Evolutionary conservation across 1,284 basidiomycete genomes (phyloP), one percentile per base, ranked within the genome.

Genomic region (Phlebopus sp.): DNA sequence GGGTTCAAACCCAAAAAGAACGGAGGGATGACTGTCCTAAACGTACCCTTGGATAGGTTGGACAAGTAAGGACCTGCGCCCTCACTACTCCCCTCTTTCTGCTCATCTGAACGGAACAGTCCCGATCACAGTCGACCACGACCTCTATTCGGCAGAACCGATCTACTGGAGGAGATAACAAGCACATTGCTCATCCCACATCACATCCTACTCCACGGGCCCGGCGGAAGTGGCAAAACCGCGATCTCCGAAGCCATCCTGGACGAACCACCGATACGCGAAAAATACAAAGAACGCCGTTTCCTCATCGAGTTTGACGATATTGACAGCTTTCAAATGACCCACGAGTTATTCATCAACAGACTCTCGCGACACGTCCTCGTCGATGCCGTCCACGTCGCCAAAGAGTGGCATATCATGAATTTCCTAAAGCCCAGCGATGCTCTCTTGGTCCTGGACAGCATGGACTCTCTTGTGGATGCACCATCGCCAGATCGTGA

Each of bases 401-500:
- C 32, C 27, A 15, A n/a, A 10, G 0, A 34, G 15, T 11, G 15
- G 17, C 15, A 5, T 2, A 47, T 47, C 21, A 34, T n/a, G 23
- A 10, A 18, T 13, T 30, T 43, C 35, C 46, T 47, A 11, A 8
- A 13, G 13, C 19, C 23, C 0, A 9, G 30, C 1, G 18, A 19
- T 4, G 15, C 27, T 7, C 38, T 47, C 2, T 6, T 47, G 15
- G 40, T 47, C 11, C 27, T 47, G n/a, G 46, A 42, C 21, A 34
- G 32, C 41, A 21, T 29, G 2, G 38, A 46, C 17, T 31, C 18
- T 9, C 42, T 47, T n/a, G 25, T 43, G 32, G 46, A 47, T 13
- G 29, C 14, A 17, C 23, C 8, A 29, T 42, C 40, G 15, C 17
- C 32, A n/a, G 40, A 29, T 2, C 8, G 23, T 14, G 40, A 9